These are phyloP conservation scores for Scytalidium lignicola DNA, from an alignment of 2,329 filamentous ascomycete species.

Conservation along the genomic window DNA sequence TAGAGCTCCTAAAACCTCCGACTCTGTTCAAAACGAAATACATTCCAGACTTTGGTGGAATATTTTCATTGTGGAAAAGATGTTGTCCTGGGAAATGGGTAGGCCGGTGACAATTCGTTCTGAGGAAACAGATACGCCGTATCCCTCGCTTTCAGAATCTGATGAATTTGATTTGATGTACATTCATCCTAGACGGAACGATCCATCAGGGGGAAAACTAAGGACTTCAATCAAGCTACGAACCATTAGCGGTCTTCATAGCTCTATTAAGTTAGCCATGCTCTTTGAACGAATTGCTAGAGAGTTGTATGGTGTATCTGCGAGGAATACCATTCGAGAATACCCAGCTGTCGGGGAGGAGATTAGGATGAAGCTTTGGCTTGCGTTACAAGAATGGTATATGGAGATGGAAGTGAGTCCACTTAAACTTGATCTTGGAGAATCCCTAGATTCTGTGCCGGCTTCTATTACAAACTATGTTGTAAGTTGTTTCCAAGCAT, in stretches of 20 bases:
- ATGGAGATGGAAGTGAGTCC: slow-evolving; percentile 18
- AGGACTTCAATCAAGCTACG: slow-evolving; percentile 19
- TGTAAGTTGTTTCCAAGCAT: slow-evolving; percentile 11
- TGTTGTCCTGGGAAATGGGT: slow-evolving; percentile 24
- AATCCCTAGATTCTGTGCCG: slow-evolving; percentile 20
- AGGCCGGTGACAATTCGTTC: slow-evolving; percentile 20
- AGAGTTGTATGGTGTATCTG: slow-evolving; percentile 22
- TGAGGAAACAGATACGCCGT: slow-evolving; percentile 23
- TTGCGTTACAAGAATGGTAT: slow-evolving; percentile 20
- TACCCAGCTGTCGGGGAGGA: slow-evolving; percentile 18
- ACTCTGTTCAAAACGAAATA: slow-evolving; percentile 20
- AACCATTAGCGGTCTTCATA: slow-evolving; percentile 24
- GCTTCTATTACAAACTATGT: slow-evolving; percentile 24
- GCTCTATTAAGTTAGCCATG: slow-evolving; percentile 16
- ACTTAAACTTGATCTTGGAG: slow-evolving; percentile 21
- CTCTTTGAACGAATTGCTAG: slow-evolving; percentile 20
- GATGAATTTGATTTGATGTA: slow-evolving; percentile 28
- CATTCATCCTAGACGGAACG: slow-evolving; percentile 5
- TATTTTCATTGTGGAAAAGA: slow-evolving; percentile 26
- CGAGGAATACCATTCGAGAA: slow-evolving; percentile 21
- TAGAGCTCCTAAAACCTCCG: slow-evolving; percentile 14
- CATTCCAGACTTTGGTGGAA: slow-evolving; percentile 27
- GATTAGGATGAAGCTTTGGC: slow-evolving; percentile 19
- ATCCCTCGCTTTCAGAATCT: slow-evolving; percentile 22
- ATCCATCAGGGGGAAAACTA: slow-evolving; percentile 2